Conservation (phyloP, 2,329 filamentous ascomycete species). For the Whalleya microplaca region DNA sequence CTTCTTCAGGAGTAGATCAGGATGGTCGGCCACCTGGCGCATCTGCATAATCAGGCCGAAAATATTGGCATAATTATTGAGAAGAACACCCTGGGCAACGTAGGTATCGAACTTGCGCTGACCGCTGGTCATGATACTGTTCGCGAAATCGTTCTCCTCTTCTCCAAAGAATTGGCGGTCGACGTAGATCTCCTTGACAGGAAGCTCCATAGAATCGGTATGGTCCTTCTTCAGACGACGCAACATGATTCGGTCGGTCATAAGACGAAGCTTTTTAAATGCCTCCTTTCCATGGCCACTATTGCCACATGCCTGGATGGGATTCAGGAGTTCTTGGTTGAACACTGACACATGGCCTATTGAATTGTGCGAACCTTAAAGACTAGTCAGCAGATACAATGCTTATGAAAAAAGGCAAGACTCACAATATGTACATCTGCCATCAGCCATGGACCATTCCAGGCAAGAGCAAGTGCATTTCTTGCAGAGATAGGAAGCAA, state of each 20-base stretch:
- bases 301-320: constrained; percentile 68
- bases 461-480: constrained; percentile 78
- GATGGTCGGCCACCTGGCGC: constrained; percentile 96
- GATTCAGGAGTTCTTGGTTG: constrained; percentile 93
- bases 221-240: constrained; percentile 93
- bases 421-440: constrained; percentile 71
- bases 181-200: constrained; percentile 89
- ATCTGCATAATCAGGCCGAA: constrained; percentile 99
- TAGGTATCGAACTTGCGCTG: constrained; percentile 93
- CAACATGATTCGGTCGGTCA: constrained; percentile 94
- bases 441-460: constrained; percentile 79
- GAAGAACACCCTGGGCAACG: constrained; percentile 87
- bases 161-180: constrained; percentile 97
- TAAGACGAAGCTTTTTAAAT: constrained; percentile 79
- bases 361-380: constrained; percentile 30
- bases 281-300: constrained; percentile 66
- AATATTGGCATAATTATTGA: constrained; percentile 99
- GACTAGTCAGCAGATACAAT: constrained; percentile 22
- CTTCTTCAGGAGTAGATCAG: constrained; percentile 91
- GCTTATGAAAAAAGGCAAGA: constrained; percentile 43
- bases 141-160: constrained; percentile 92
- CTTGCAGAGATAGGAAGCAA: constrained; percentile 94
- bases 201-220: constrained; percentile 92
- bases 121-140: constrained; percentile 92
- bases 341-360: constrained; percentile 75